These are phyloP conservation scores for Margaritispora aquatica DNA, from an alignment of 495 filamentous ascomycete species.

Conservation along the genomic window DNA sequence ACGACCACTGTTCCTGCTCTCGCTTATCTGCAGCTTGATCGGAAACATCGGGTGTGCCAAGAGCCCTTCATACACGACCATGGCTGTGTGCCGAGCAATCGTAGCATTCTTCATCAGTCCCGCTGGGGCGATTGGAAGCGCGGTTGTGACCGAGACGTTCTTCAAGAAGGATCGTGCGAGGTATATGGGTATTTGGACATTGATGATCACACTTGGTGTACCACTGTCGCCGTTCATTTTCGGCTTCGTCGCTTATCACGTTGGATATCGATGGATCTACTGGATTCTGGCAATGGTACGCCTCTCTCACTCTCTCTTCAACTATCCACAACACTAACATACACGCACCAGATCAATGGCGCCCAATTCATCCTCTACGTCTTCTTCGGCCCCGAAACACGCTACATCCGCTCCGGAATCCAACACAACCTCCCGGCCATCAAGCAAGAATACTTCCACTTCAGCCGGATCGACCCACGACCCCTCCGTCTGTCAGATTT, in stretches of 20 bases:
- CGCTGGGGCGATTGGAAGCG: constrained; percentile 46
- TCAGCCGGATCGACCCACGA: constrained; percentile 42
- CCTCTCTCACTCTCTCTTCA: neutral
- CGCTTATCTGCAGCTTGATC: constrained; percentile 35
- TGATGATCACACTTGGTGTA: constrained; percentile 43
- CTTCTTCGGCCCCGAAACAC: constrained; percentile 52
- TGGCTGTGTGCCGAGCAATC: constrained; percentile 42
- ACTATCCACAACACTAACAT: neutral
- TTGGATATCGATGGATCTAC: constrained; percentile 38
- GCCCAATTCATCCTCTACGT: constrained; percentile 48
- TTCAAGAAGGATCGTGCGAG: constrained; percentile 41
- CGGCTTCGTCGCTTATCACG: constrained; percentile 36
- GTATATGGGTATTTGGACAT: constrained; percentile 49
- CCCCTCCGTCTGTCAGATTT: constrained; percentile 43
- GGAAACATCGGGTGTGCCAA: constrained; percentile 49
- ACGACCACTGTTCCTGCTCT: constrained; percentile 45
- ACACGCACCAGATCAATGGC: constrained; percentile 39
- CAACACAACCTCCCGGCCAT: constrained; percentile 22
- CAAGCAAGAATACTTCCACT: constrained; percentile 28
- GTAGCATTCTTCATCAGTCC: constrained; percentile 45
- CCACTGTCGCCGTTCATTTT: constrained; percentile 35
- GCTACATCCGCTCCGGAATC: constrained; percentile 35
- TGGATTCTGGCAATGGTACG: constrained; percentile 34
- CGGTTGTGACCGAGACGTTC: constrained; percentile 44
- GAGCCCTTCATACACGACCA: constrained; percentile 37